Conservation (phyloP, 139 green algal genomes). For the Spirogloea muscicola region DNA sequence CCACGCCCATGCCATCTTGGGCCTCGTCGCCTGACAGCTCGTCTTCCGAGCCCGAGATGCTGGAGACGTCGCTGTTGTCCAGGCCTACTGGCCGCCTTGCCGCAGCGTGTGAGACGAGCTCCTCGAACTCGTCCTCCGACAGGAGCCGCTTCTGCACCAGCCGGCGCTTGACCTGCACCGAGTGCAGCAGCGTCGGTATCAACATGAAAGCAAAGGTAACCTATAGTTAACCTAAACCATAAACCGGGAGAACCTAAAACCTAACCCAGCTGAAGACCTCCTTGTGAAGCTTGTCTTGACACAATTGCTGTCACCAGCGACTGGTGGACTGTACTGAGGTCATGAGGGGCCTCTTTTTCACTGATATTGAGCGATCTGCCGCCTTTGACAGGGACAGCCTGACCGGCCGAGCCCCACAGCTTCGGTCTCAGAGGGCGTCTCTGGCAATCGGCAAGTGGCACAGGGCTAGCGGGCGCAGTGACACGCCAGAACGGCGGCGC, state of each 20-base stretch:
- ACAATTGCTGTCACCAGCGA: background rate
- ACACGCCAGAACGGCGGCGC: background rate
- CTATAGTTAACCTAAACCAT: background rate
- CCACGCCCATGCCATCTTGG: no score
- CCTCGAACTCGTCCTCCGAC: slow-evolving; percentile 17
- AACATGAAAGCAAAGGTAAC: background rate
- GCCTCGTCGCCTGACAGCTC: background rate
- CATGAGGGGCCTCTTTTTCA: no score
- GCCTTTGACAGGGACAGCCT: background rate
- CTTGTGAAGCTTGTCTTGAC: background rate
- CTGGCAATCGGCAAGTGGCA: background rate
- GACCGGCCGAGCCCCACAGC: background rate
- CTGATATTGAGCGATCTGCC: background rate
- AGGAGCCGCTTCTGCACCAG: background rate
- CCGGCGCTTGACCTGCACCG: slow-evolving; percentile 22
- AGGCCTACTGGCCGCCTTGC: no score
- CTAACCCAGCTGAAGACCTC: background rate
- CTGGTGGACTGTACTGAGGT: background rate
- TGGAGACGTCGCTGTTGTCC: slow-evolving; percentile 14
- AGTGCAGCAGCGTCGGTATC: background rate
- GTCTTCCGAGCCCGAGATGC: slow-evolving; percentile 29
- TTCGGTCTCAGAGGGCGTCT: background rate
- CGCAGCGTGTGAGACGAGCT: no score
- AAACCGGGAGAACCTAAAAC: background rate
- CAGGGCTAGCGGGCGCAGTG: background rate